A percentile compares a stretch with the other conserved stretches of the same genome.
These are phyloP conservation scores for Rhododendron vialii DNA, from an alignment of 148 eudicot genomes.

Conservation along the genomic window DNA sequence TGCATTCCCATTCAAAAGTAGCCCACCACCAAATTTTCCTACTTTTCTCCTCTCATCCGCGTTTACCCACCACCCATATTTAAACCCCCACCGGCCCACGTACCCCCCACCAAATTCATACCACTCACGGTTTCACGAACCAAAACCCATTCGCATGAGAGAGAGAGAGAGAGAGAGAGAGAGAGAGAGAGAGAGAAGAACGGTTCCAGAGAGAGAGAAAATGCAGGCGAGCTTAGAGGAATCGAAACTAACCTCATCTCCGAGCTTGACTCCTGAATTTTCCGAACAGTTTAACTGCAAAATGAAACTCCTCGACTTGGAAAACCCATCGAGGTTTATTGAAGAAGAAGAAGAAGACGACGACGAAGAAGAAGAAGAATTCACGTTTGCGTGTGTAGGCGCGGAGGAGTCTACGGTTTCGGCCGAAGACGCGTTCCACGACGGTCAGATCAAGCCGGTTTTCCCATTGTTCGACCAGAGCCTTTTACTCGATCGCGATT, in stretches of 20 bases:
- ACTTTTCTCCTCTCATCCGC: constrained; percentile 12
- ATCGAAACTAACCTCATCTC: background rate
- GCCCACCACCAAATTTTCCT: background rate
- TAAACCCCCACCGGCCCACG: background rate
- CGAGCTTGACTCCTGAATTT: background rate
- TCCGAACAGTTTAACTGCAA: background rate
- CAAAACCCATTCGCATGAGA: background rate
- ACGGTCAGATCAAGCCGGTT: constrained; percentile 61
- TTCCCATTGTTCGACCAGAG: constrained; percentile 42
- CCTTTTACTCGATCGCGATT: constrained; percentile 9
- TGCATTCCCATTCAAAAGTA: background rate
- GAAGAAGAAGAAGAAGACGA: constrained; percentile 7
- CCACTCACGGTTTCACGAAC: background rate
- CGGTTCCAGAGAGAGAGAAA: background rate
- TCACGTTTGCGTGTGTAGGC: constrained; percentile 34
- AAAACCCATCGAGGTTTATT: background rate
- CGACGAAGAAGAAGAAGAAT: constrained; percentile 31
- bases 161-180: background rate
- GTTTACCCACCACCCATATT: background rate
- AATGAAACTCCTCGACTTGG: background rate
- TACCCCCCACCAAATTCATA: background rate
- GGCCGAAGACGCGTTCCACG: constrained; percentile 52
- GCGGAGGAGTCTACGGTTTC: constrained; percentile 26
- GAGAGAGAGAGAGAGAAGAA: background rate
- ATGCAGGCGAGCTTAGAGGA: background rate